Percentiles rank a stretch among this genome's conserved stretches.
Conservation (phyloP, 208 protist species). For the Trypanosoma boissoni region DNA sequence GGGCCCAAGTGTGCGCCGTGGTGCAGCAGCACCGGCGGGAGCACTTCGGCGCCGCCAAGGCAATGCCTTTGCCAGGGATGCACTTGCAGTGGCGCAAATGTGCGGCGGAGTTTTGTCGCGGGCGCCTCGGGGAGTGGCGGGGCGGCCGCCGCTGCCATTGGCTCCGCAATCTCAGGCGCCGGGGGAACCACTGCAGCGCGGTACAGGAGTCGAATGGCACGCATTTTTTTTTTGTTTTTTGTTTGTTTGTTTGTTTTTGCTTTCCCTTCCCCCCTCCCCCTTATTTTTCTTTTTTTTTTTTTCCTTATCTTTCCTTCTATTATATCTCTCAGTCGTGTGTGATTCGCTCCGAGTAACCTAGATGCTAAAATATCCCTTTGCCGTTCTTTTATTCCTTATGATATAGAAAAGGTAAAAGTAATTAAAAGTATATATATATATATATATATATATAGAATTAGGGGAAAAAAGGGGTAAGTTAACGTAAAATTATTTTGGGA, state of each 20-base stretch:
- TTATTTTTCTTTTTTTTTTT: conserved; percentile 15
- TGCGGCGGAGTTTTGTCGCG: conserved; percentile 6
- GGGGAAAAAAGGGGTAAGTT: too few relatives aligned
- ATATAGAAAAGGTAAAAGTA: too few relatives aligned
- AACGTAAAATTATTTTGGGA: too few relatives aligned
- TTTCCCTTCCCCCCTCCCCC: neutral
- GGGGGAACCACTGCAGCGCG: neutral
- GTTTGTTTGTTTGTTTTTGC: neutral
- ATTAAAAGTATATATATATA: too few relatives aligned
- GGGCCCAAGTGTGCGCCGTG: conserved; percentile 71
- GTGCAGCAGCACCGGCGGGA: conserved; percentile 53
- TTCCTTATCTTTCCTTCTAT: conserved; percentile 3
- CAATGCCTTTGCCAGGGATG: conserved; percentile 57
- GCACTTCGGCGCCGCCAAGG: conserved; percentile 24
- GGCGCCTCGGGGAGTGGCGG: too few relatives aligned
- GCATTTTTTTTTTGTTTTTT: neutral
- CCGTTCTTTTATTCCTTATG: too few relatives aligned
- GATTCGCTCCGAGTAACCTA: too few relatives aligned
- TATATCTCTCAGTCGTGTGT: too few relatives aligned
- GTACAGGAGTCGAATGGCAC: neutral
- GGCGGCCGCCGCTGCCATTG: neutral
- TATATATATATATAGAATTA: too few relatives aligned
- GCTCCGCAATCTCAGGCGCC: neutral
- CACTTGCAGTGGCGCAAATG: conserved; percentile 46
- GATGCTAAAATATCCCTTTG: too few relatives aligned